These are phyloP conservation scores for Phanerochaete sordida DNA, from an alignment of 768 basidiomycete species.

Conservation along the genomic window DNA sequence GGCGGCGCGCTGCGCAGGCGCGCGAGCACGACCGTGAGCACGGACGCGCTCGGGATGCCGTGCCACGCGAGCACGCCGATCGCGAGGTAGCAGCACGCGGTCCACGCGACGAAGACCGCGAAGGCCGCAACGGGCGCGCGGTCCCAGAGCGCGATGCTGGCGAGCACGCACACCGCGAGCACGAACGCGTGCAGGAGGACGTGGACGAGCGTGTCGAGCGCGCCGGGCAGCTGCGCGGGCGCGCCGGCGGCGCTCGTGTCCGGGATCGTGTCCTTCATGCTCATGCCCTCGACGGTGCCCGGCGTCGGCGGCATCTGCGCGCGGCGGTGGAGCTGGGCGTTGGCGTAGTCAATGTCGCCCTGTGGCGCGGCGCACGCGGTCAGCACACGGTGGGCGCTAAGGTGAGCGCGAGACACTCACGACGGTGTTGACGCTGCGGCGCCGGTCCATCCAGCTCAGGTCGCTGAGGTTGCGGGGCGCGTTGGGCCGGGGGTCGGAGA, in stretches of 20 bases:
- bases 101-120: conserved; percentile 63
- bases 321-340: conserved; percentile 53
- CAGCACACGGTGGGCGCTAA: conserved; percentile 1
- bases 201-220: conserved; percentile 40
- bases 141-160: conserved; percentile 56
- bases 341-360: conserved; percentile 72
- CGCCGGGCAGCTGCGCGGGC: conserved; percentile 27
- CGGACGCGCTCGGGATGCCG: conserved; percentile 53
- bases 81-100: conserved; percentile 49
- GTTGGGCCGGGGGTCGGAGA: conserved; percentile 37
- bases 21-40: conserved; percentile 46
- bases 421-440: conserved; percentile 67
- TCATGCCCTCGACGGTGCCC: conserved; percentile 46
- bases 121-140: conserved; percentile 54
- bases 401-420: conserved; percentile 38
- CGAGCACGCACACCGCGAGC: conserved; percentile 54
- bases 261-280: conserved; percentile 30
- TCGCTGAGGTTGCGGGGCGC: conserved; percentile 60
- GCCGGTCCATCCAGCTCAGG: conserved; percentile 73
- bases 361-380: conserved; percentile 24
- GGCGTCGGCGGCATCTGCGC: conserved; percentile 44
- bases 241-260: conserved; percentile 1
- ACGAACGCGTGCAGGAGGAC: conserved; percentile 54
- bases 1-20: conserved; percentile 39
- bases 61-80: conserved; percentile 56